Percentiles rank a stretch among this genome's conserved stretches.
These are phyloP conservation scores for Fomitiporia mediterranea DNA, from an alignment of 1,284 basidiomycete genomes.

Conservation along the genomic window DNA sequence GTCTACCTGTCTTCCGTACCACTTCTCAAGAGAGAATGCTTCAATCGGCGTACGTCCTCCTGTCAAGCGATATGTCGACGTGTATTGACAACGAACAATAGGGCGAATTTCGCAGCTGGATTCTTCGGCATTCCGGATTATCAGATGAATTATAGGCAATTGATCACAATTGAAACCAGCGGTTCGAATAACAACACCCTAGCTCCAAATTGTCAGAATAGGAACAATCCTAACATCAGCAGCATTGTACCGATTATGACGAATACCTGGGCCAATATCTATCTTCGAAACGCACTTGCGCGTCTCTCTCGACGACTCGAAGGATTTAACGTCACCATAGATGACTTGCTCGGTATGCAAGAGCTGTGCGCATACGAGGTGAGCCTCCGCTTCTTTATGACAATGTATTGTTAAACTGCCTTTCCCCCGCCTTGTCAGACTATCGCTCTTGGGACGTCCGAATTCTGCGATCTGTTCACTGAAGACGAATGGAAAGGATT, in stretches of 20 bases:
- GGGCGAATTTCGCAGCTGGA: constrained; percentile 52
- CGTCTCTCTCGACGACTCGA: constrained; percentile 61
- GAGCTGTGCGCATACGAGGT: constrained; percentile 57
- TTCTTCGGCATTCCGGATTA: constrained; percentile 56
- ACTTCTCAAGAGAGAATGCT: constrained; percentile 51
- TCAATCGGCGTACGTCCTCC: constrained; percentile 44
- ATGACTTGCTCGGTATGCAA: constrained; percentile 52
- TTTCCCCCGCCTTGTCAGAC: constrained; percentile 40
- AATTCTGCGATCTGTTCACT: constrained; percentile 69
- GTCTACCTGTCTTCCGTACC: constrained; percentile 57
- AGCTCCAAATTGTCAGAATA: constrained; percentile 44
- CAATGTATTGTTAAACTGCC: constrained; percentile 42
- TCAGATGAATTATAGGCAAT: constrained; percentile 41
- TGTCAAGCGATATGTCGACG: background rate
- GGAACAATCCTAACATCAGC: constrained; percentile 33
- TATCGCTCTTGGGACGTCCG: constrained; percentile 64
- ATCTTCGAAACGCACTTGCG: constrained; percentile 50
- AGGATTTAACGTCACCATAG: constrained; percentile 52
- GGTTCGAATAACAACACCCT: constrained; percentile 58
- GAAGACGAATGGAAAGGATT: constrained; percentile 54
- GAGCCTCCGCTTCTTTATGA: constrained; percentile 42
- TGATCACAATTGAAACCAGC: constrained; percentile 46
- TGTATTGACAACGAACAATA: constrained; percentile 21
- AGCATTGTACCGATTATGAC: constrained; percentile 39
- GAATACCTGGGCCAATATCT: constrained; percentile 49